Evolutionary conservation across 768 basidiomycete species (phyloP).

Genomic region (Amanita pallidorosea): DNA sequence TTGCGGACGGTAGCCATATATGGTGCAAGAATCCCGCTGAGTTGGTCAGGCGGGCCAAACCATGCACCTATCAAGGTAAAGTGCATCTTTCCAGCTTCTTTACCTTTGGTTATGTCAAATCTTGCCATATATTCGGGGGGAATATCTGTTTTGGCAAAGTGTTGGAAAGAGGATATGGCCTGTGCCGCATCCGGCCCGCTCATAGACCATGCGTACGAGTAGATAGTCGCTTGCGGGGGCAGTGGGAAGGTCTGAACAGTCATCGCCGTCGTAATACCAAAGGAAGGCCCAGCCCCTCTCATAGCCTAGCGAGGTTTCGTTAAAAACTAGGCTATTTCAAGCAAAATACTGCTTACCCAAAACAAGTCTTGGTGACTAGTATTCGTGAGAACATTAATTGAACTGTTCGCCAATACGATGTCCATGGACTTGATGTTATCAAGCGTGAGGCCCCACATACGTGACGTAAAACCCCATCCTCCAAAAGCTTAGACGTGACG

Average conservation of each 20-base stretch:
- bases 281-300: slow-evolving; percentile 26
- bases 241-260: slow-evolving; percentile 24
- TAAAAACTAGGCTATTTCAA: not conserved
- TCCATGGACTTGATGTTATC: slow-evolving; percentile 27
- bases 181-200: slow-evolving; percentile 18
- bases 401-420: slow-evolving; percentile 31
- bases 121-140: not conserved
- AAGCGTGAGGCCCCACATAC: slow-evolving; percentile 26
- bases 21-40: slow-evolving; percentile 8
- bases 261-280: slow-evolving; percentile 28
- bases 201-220: slow-evolving; percentile 28
- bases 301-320: slow-evolving; percentile 19
- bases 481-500: slow-evolving; percentile 13
- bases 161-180: slow-evolving; percentile 14
- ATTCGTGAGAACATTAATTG: slow-evolving; percentile 18
- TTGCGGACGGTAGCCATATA: slow-evolving; percentile 9
- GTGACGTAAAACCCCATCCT: slow-evolving; percentile 23
- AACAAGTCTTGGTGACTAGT: slow-evolving; percentile 29
- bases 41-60: slow-evolving; percentile 7
- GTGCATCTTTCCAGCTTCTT: not conserved
- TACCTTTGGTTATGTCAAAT: not conserved
- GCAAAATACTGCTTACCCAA: slow-evolving; percentile 21
- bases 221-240: slow-evolving; percentile 24
- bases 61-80: slow-evolving; percentile 7
- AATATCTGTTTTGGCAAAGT: not conserved